Base-by-base conservation (phyloP, 768 basidiomycete species). In the Tricholoma sp. region DNA sequence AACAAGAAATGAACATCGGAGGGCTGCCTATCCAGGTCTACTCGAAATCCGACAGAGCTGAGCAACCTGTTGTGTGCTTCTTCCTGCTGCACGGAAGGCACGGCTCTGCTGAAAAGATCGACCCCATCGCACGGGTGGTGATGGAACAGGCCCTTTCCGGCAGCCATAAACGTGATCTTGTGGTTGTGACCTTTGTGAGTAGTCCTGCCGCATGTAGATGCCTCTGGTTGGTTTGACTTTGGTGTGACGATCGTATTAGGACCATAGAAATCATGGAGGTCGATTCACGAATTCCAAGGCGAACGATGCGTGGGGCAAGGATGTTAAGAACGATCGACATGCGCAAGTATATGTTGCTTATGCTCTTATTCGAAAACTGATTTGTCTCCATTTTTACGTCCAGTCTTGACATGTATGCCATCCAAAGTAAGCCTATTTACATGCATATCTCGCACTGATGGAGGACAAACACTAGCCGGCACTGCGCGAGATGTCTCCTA, bases 401-500 rank as follows among this genome's bases (percentile, higher is more conserved):
- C 41, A 80, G 79, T 12, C 53, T 74, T 18, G 79, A 80, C 55
- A 80, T 80, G 79, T 79, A 76, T 57, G 63, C 72, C 7, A 77
- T 77, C 2, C 76, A 77, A 65, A 62, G 78, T 78, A 57, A 52
- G 70, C 9, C 9, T 32, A 45, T 41, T 39, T 29, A 24, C 24
- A 24, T 24, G 24, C 24, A 24, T 24, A 47, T 36, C 45, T 37
- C 17, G 32, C 17, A 11, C 11, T 17, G 9, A 31, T 18, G 6
- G 32, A 39, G 20, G 34, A 24, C 50, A 52, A 33, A 59, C 20
- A 33, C 13, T 45, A 79, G 77, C 65, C 51, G 91, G 91, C 1
- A 87, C 91, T 0, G 82, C 84, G 2, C 73, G 78, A 36, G 94
- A 95, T 63, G 79, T 94, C 6, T 87, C 88, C 0, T 85, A 88